phyloP scores from a whole-genome alignment of 495 filamentous ascomycete species.

The Trypethelium eluteriae region DNA sequence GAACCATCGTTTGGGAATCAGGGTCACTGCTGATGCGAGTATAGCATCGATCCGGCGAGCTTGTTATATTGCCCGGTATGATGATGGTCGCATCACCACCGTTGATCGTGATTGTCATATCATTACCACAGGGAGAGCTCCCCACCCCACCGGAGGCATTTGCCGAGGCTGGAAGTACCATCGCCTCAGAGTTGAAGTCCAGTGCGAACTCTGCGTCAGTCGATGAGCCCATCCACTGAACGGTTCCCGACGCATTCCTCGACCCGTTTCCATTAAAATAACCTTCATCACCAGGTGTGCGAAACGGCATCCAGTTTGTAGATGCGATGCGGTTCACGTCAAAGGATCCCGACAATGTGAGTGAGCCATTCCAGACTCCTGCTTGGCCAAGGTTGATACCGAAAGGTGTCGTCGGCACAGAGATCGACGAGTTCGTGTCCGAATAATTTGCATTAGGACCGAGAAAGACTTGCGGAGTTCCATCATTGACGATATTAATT shows the following conservation, averaged over 20 bases:
- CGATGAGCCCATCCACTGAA: neutral
- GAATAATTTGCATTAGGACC: neutral
- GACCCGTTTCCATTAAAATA: neutral
- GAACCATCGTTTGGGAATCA: neutral
- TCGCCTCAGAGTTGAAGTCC: neutral
- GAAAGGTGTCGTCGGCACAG: neutral
- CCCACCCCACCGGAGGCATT: neutral
- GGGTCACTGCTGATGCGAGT: neutral
- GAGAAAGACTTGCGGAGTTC: constrained; percentile 1
- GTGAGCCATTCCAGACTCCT: neutral
- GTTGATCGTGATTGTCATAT: neutral
- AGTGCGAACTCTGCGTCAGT: neutral
- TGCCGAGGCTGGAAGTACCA: neutral
- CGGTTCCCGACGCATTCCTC: neutral
- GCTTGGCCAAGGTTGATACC: constrained; percentile 8
- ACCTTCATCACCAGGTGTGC: neutral
- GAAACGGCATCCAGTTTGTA: neutral
- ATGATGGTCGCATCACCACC: neutral
- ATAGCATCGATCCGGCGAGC: neutral
- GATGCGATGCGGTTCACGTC: constrained; percentile 9
- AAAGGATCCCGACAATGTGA: constrained; percentile 5
- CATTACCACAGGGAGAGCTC: neutral
- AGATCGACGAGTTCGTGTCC: neutral
- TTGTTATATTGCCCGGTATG: neutral
- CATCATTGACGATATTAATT: constrained; percentile 5